Evolutionary conservation across 805 yeast genomes (phyloP), one percentile per base, ranked within the genome.

Genomic region (Cyberlindnera bimundalis): DNA sequence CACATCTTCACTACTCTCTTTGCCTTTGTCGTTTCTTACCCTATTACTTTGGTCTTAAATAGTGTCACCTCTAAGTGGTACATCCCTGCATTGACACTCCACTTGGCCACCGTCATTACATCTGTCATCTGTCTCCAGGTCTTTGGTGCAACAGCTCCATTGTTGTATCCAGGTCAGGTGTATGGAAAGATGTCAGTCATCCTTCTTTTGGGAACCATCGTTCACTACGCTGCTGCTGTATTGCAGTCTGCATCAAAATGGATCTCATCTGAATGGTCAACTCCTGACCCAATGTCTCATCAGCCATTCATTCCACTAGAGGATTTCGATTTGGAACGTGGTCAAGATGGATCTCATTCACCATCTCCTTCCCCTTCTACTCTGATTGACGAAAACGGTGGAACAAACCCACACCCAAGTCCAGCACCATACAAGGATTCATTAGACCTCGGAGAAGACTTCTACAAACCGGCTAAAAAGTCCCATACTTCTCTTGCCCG

Each of bases 161-260:
- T 73, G 40, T 66, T 87, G 52, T 91, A 87, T 59, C 96, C 96
- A 1, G 69, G 73, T 29, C 86, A 86, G 57, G 81, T 84, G 1
- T 89, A 89, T 61, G 64, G 76, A 12, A 74, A 71, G 53, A 78
- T 85, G 78, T 73, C 84, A 18, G 66, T 74, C 56, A 73, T 84
- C 10, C 62, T 88, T 43, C 61, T 82, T 10, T 57, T 81, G 36
- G 60, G 78, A 10, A 61, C 79, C 2, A 42, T 72, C 2, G 61
- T 67, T 2, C 96, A 86, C 49, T 76, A 73, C 55, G 45, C 67
- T 11, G 56, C 77, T 14, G 81, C 88, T 0, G 50, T 80, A 6
- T 53, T 83, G 25, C 62, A 68, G 35, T 61, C 67, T 10, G 71
- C 78, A 3, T 62, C 73, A 15, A 65, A 61, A 44, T 69, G 74